A percentile compares a stretch with the other conserved stretches of the same genome.
Evolutionary conservation across 2,329 filamentous ascomycete genomes (phyloP).

Genomic region (Fusarium austroafricanum): DNA sequence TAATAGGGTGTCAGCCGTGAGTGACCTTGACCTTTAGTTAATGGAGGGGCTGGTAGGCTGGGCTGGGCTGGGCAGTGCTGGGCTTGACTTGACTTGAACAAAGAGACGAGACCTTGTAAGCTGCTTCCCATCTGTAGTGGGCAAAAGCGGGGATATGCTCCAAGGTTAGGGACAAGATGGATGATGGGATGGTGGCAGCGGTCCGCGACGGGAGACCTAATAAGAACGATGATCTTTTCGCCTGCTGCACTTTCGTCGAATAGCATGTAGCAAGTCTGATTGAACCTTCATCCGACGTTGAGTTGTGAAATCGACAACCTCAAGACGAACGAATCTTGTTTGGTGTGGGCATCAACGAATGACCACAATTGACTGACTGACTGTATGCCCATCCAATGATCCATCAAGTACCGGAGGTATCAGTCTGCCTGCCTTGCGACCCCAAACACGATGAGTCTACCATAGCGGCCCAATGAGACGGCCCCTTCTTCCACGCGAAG

Average conservation of each 20-base stretch:
- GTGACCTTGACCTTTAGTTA: slow-evolving; percentile 35
- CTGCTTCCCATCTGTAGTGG: slow-evolving; percentile 13
- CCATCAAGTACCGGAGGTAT: slow-evolving; percentile 24
- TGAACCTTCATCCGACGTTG: neutral
- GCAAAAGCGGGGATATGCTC: slow-evolving; percentile 40
- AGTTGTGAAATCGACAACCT: neutral
- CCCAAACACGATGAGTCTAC: slow-evolving; percentile 31
- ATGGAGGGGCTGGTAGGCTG: slow-evolving; percentile 42
- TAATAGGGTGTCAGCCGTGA: slow-evolving; percentile 43
- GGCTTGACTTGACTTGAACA: neutral
- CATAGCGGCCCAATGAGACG: slow-evolving; percentile 45
- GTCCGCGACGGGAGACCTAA: slow-evolving; percentile 41
- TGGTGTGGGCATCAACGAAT: slow-evolving; percentile 11
- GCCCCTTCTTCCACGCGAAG: slow-evolving; percentile 41
- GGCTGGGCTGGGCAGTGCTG: slow-evolving; percentile 8
- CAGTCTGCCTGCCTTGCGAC: slow-evolving; percentile 33
- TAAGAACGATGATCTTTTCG: slow-evolving; percentile 29
- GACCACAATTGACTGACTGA: slow-evolving; percentile 2
- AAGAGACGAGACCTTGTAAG: slow-evolving; percentile 12
- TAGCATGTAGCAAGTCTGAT: slow-evolving; percentile 5
- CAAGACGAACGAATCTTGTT: slow-evolving; percentile 1
- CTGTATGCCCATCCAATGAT: slow-evolving; percentile 20
- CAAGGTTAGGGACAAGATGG: slow-evolving; percentile 9
- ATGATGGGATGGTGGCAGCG: slow-evolving; percentile 38
- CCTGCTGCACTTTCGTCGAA: slow-evolving; percentile 2